Evolutionary conservation across 352 stramenopile genomes (phyloP).

Genomic region (Aphanomyces euteiches): DNA sequence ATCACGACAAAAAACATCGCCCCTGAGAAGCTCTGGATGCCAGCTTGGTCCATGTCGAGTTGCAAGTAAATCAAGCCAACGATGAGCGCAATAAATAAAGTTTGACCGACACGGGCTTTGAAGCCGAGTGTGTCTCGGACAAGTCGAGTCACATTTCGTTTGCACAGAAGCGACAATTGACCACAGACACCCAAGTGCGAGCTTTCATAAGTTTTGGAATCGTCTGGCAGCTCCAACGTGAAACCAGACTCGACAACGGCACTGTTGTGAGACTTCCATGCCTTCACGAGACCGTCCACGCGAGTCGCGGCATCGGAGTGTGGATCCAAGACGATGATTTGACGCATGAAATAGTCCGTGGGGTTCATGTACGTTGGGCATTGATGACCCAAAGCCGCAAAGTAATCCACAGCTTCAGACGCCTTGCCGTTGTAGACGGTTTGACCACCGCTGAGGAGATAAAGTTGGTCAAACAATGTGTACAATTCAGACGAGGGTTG

Average conservation of each 20-base stretch:
- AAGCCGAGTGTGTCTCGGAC: conserved; percentile 40
- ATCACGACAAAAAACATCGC: conserved; percentile 43
- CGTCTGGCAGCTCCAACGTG: background rate
- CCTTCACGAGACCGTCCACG: conserved; percentile 39
- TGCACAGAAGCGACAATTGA: conserved; percentile 36
- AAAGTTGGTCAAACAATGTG: conserved; percentile 53
- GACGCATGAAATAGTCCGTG: conserved; percentile 61
- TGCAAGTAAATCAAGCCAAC: conserved; percentile 42
- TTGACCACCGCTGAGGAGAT: conserved; percentile 49
- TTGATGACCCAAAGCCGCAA: conserved; percentile 45
- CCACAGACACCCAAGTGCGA: conserved; percentile 11
- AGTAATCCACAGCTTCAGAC: conserved; percentile 50
- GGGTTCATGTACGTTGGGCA: conserved; percentile 61
- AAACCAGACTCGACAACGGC: background rate
- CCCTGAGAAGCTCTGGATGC: conserved; percentile 41
- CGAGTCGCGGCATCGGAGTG: conserved; percentile 38
- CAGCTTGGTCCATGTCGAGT: conserved; percentile 36
- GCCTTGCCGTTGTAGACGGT: conserved; percentile 59
- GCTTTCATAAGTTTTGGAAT: conserved; percentile 12
- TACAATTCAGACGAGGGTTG: conserved; percentile 71
- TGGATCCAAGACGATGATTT: conserved; percentile 49
- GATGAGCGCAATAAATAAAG: conserved; percentile 39
- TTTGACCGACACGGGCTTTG: conserved; percentile 37
- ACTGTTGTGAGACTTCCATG: conserved; percentile 36
- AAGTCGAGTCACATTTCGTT: conserved; percentile 38